phyloP scores from a whole-genome alignment of 306 rosid species.

The Medicago truncatula region DNA sequence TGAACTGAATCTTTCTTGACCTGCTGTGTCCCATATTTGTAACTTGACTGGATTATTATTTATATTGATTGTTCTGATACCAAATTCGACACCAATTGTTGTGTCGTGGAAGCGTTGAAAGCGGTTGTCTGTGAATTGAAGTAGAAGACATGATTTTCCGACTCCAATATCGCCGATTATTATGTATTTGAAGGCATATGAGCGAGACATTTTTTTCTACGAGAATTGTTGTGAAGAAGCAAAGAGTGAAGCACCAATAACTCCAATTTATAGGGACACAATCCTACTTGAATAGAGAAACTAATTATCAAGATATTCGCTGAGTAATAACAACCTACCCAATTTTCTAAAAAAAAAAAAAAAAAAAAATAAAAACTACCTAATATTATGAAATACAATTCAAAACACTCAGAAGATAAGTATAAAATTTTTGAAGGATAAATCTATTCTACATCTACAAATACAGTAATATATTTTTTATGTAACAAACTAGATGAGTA shows the following conservation, averaged over 20 bases:
- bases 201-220: slow-evolving; percentile 63
- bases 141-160: slow-evolving; percentile 94
- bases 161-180: slow-evolving; percentile 97
- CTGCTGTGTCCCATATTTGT: slow-evolving; percentile 99
- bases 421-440: no score
- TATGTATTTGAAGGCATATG: slow-evolving; percentile 93
- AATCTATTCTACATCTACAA: no score
- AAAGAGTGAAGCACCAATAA: neutral
- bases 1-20: slow-evolving; percentile 94
- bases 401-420: no score
- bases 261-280: neutral
- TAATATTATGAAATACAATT: no score
- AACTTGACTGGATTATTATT: slow-evolving; percentile 84
- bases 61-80: slow-evolving; percentile 89
- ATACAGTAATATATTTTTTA: no score
- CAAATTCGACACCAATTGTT: slow-evolving; percentile 96
- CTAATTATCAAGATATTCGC: no score
- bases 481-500: no score
- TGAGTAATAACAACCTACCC: no score
- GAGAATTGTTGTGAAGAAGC: no score
- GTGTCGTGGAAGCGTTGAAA: slow-evolving; percentile 92
- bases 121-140: slow-evolving; percentile 90
- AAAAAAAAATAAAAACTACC: no score
- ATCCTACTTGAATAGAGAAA: no score
- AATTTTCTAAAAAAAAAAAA: no score